These are phyloP conservation scores for Eucalyptus viminalis DNA, from an alignment of 345 rosid genomes.

Conservation along the genomic window DNA sequence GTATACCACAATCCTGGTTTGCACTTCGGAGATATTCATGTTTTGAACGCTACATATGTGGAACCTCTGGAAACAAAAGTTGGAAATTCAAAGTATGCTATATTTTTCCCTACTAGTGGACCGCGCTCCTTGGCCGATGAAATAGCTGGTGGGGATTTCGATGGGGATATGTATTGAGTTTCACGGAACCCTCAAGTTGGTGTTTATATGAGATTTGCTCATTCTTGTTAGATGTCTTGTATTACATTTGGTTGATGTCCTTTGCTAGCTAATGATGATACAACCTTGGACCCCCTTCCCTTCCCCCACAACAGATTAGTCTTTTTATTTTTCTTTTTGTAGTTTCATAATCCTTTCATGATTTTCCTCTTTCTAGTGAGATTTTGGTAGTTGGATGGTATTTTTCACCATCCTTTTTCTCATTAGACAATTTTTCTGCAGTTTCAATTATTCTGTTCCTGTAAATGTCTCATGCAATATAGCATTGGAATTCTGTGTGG, in stretches of 20 bases:
- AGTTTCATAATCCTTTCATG: not conserved
- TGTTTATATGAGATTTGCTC: not conserved
- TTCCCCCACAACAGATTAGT: not conserved
- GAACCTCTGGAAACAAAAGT: constrained; percentile 31
- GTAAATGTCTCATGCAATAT: not conserved
- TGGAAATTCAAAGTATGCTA: constrained; percentile 67
- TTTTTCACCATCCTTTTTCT: not conserved
- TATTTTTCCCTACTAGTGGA: constrained; percentile 53
- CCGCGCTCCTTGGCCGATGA: constrained; percentile 68
- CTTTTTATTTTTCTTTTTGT: not conserved
- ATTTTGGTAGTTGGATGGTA: not conserved
- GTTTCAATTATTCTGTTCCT: not conserved
- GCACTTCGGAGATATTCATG: constrained; percentile 79
- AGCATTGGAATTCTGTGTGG: not conserved
- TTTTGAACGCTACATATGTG: constrained; percentile 49
- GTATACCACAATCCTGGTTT: constrained; percentile 77
- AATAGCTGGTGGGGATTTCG: constrained; percentile 73
- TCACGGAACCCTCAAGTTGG: constrained; percentile 64
- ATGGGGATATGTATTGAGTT: constrained; percentile 67
- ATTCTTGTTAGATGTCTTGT: not conserved
- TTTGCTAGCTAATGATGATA: not conserved
- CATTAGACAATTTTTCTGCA: not conserved
- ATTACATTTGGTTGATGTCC: not conserved
- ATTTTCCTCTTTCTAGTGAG: not conserved
- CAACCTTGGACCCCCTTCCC: not conserved